Conservation (phyloP, 176 grass and related monocot species). For the Rhynchospora pubera region DNA sequence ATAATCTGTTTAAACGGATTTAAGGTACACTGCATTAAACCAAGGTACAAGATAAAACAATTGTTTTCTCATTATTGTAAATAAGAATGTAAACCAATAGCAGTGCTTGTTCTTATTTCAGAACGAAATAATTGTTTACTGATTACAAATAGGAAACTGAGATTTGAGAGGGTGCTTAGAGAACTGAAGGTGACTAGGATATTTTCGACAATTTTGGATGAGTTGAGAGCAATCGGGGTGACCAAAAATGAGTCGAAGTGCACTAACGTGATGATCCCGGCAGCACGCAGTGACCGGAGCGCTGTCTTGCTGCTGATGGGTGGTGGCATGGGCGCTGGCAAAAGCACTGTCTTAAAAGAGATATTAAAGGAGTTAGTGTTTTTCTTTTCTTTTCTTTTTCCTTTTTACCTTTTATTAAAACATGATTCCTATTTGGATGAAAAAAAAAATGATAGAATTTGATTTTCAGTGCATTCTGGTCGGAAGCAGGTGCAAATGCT, state of each 20-base stretch:
- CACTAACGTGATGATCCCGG: slow-evolving; percentile 78
- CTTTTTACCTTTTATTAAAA: background rate
- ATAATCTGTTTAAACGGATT: background rate
- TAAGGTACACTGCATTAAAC: background rate
- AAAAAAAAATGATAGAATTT: background rate
- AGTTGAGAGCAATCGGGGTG: slow-evolving; percentile 60
- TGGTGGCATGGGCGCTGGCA: slow-evolving; percentile 94
- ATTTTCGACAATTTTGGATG: slow-evolving; percentile 82
- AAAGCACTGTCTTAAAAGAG: slow-evolving; percentile 87
- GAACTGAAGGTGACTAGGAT: slow-evolving; percentile 78
- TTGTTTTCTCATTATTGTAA: background rate
- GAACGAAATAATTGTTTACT: background rate
- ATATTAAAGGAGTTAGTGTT: slow-evolving; percentile 69
- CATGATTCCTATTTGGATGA: background rate
- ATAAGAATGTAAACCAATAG: background rate
- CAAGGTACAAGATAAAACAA: background rate
- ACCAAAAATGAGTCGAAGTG: slow-evolving; percentile 21
- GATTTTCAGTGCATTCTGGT: slow-evolving; percentile 69
- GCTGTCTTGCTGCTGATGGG: slow-evolving; percentile 93
- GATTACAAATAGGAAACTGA: slow-evolving; percentile 52
- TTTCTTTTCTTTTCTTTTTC: background rate
- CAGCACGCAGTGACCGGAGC: slow-evolving; percentile 59
- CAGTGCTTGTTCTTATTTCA: background rate
- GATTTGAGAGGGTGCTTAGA: slow-evolving; percentile 77
- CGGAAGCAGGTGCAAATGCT: slow-evolving; percentile 43